A percentile compares a stretch with the other conserved stretches of the same genome.
phyloP scores from a whole-genome alignment of 1,284 basidiomycete species.

The Stygiomarasmius scandens region DNA sequence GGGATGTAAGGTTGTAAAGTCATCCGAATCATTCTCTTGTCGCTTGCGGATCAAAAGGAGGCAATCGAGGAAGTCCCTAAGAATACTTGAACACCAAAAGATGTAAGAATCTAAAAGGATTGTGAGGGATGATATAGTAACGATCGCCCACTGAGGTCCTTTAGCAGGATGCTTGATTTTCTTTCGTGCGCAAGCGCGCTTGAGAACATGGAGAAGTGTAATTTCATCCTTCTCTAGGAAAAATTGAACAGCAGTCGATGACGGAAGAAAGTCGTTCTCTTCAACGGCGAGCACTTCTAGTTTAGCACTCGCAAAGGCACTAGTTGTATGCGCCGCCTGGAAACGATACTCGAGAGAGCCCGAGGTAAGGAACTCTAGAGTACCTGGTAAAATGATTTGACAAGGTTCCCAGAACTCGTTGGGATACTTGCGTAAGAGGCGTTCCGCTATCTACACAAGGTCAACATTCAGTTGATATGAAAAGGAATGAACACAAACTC shows the following conservation, averaged over 20 bases:
- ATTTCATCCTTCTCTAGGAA: neutral
- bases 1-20: constrained; percentile 40
- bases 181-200: constrained; percentile 27
- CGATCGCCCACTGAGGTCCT: constrained; percentile 39
- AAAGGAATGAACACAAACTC: constrained; percentile 31
- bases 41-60: neutral
- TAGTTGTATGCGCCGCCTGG: constrained; percentile 41
- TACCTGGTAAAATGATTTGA: constrained; percentile 35
- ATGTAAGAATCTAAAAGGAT: constrained; percentile 47
- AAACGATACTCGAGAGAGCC: constrained; percentile 36
- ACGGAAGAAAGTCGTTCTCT: neutral
- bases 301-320: constrained; percentile 43
- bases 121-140: constrained; percentile 49
- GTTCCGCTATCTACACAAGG: constrained; percentile 40
- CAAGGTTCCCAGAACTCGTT: constrained; percentile 34
- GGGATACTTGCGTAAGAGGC: constrained; percentile 37
- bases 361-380: constrained; percentile 39
- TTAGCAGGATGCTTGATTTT: constrained; percentile 26
- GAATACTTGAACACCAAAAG: constrained; percentile 40
- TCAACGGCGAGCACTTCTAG: constrained; percentile 3
- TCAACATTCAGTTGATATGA: constrained; percentile 12
- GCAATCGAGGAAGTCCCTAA: constrained; percentile 28
- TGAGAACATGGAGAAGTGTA: constrained; percentile 23
- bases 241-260: neutral
- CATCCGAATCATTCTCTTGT: constrained; percentile 16